A percentile compares a stretch with the other conserved stretches of the same genome.
phyloP scores from a whole-genome alignment of 1,139 yeast genomes.

The Yamadazyma spencermartinsiae region DNA sequence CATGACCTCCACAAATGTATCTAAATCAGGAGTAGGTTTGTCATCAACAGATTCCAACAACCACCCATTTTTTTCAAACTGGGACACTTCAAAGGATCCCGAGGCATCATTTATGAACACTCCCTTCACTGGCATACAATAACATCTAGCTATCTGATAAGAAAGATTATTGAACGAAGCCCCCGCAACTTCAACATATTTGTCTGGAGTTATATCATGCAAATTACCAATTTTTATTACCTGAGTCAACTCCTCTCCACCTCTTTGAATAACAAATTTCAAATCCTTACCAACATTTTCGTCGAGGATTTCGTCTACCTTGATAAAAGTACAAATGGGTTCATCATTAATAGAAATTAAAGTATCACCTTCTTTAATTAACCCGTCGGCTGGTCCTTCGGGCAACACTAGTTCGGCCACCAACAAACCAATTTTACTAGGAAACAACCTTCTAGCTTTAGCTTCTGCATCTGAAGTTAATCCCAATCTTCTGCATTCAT shows the following conservation, averaged over 20 bases:
- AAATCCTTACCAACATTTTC: conserved; percentile 61
- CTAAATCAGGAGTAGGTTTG: conserved; percentile 68
- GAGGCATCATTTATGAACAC: conserved; percentile 78
- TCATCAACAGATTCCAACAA: conserved; percentile 77
- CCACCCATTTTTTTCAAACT: conserved; percentile 64
- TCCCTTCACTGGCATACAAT: conserved; percentile 81
- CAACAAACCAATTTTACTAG: conserved; percentile 75
- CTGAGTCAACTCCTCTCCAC: conserved; percentile 59
- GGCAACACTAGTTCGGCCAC: conserved; percentile 86
- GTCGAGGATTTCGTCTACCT: conserved; percentile 85
- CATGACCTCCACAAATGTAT: conserved; percentile 77
- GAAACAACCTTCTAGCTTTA: conserved; percentile 66
- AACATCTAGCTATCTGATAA: conserved; percentile 84
- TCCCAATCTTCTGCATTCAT: conserved; percentile 87
- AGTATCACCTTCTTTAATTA: conserved; percentile 83
- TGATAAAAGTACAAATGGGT: conserved; percentile 67
- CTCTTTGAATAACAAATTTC: conserved; percentile 66
- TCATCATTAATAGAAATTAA: conserved; percentile 71
- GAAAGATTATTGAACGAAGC: conserved; percentile 83
- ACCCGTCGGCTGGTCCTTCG: conserved; percentile 79
- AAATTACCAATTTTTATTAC: conserved; percentile 66
- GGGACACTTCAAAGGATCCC: conserved; percentile 71
- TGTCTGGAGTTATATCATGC: conserved; percentile 78
- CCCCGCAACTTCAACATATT: conserved; percentile 82
- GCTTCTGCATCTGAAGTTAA: conserved; percentile 74